phyloP scores from a whole-genome alignment of 306 rosid genomes.

The Phaseolus lunatus region DNA sequence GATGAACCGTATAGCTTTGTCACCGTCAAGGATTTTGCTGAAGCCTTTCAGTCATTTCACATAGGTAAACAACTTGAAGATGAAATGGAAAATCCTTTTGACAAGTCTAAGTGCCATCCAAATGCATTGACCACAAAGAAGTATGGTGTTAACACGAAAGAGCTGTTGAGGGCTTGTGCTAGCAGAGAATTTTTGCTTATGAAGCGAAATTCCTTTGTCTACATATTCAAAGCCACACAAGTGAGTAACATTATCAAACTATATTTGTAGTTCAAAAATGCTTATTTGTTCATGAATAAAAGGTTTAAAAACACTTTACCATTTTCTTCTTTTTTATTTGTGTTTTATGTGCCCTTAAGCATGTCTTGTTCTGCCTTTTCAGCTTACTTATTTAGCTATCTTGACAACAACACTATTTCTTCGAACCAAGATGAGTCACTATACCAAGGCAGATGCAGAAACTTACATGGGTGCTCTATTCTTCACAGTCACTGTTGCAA shows the following conservation, averaged over 20 bases:
- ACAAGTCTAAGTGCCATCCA: conserved; percentile 67
- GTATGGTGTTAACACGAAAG: conserved; percentile 72
- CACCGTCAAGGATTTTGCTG: conserved; percentile 63
- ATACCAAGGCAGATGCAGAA: conserved; percentile 69
- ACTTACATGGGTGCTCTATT: conserved; percentile 87
- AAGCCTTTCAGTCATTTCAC: conserved; percentile 72
- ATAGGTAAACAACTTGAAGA: conserved; percentile 67
- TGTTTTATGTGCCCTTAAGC: conserved; percentile 10
- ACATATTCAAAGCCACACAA: conserved; percentile 69
- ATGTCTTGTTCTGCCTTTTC: conserved; percentile 40
- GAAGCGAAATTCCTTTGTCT: conserved; percentile 80
- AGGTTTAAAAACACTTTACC: conserved; percentile 66
- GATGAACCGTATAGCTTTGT: conserved; percentile 73
- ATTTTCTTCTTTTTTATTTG: not conserved
- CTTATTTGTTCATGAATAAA: conserved; percentile 16
- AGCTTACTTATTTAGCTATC: conserved; percentile 71
- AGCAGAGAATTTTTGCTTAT: conserved; percentile 82
- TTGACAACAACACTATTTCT: conserved; percentile 76
- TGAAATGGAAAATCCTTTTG: conserved; percentile 67
- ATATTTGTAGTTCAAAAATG: not conserved
- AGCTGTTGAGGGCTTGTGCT: conserved; percentile 69
- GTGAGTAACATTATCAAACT: conserved; percentile 52
- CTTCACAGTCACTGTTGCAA: conserved; percentile 68
- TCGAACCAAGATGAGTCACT: conserved; percentile 66
- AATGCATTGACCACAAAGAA: conserved; percentile 67